A percentile compares a stretch with the other conserved stretches of the same genome.
These are phyloP conservation scores for Tricladium varicosporioides DNA, from an alignment of 2,329 filamentous ascomycete genomes.

Conservation along the genomic window DNA sequence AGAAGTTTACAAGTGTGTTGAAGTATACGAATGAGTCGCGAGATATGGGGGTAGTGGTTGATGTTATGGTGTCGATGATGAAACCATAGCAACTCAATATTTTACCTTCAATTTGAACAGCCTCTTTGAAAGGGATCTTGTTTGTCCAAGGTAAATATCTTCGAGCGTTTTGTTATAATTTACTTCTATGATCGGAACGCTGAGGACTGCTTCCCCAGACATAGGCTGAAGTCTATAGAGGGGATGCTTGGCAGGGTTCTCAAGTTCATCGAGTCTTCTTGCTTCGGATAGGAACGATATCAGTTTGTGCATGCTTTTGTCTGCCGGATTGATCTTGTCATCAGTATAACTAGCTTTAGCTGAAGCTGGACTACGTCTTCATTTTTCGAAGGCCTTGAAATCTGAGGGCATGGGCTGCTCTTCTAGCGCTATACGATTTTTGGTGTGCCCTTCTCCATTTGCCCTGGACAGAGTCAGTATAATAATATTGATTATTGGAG, in stretches of 20 bases:
- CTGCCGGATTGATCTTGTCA: neutral
- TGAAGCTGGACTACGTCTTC: neutral
- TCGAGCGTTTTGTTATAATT: neutral
- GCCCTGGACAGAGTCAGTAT: neutral
- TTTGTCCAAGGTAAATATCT: neutral
- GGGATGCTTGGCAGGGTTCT: neutral
- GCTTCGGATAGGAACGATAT: neutral
- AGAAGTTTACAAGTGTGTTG: neutral
- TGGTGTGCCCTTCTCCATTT: neutral
- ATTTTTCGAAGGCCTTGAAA: neutral
- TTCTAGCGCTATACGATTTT: neutral
- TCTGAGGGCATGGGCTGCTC: neutral
- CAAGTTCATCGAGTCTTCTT: neutral
- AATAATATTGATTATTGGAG: neutral
- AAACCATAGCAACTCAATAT: neutral
- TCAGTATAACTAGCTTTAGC: neutral
- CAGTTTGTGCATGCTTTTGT: neutral
- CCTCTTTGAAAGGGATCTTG: neutral
- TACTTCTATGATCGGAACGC: neutral
- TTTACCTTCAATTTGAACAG: neutral
- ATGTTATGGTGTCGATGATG: neutral
- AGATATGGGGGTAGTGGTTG: neutral
- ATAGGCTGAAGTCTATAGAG: neutral
- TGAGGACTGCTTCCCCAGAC: neutral
- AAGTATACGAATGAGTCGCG: neutral